These are phyloP conservation scores for Verticillium longisporum DNA, from an alignment of 2,329 filamentous ascomycete species.

Conservation along the genomic window DNA sequence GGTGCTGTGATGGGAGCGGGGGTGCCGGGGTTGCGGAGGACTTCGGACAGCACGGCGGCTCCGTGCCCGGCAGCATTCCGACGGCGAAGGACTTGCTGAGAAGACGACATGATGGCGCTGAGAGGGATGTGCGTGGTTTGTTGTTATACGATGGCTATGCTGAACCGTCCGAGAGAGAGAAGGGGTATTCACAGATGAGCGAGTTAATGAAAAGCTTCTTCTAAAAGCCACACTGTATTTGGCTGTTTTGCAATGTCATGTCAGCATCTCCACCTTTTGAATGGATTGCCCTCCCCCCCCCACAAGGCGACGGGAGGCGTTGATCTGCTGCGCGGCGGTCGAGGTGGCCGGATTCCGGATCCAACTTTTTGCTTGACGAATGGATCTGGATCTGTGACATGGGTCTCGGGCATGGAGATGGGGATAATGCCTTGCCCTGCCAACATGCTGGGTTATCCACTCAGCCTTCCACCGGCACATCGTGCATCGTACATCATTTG, in stretches of 20 bases:
- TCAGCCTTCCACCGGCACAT: too few relatives aligned
- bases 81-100: slow-evolving; percentile 18
- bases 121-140: background rate
- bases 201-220: background rate
- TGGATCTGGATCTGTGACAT: background rate
- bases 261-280: background rate
- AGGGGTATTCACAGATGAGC: too few relatives aligned
- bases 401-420: background rate
- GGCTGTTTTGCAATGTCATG: background rate
- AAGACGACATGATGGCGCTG: slow-evolving; percentile 34
- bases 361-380: background rate
- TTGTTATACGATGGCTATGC: background rate
- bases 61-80: slow-evolving; percentile 18
- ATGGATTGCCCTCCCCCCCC: background rate
- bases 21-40: slow-evolving; percentile 12
- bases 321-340: background rate
- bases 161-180: background rate
- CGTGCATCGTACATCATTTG: too few relatives aligned
- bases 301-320: background rate
- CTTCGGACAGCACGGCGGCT: slow-evolving; percentile 16
- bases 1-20: background rate
- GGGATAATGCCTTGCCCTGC: background rate
- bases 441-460: background rate
- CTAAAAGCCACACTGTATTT: background rate
- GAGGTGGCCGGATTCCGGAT: background rate